A percentile compares a stretch with the other conserved stretches of the same genome.
Evolutionary conservation across 169 alveolate species (phyloP).

Genomic region (Fabrea salina): DNA sequence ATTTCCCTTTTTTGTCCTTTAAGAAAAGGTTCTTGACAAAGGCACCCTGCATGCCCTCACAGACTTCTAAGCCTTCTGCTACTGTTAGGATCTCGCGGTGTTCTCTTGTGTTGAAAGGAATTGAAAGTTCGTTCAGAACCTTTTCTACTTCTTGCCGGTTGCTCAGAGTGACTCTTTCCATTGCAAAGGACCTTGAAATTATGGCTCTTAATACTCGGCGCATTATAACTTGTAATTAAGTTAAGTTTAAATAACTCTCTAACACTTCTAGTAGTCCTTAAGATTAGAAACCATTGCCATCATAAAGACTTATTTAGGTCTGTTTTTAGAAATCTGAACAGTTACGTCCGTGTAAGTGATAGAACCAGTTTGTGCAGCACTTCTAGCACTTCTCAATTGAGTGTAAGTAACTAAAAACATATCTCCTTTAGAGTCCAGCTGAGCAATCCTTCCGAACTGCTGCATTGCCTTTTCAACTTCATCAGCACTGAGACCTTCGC

Average conservation of each 20-base stretch:
- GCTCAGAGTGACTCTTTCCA: slow-evolving; percentile 15
- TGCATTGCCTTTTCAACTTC: neutral
- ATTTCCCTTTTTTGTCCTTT: slow-evolving; percentile 41
- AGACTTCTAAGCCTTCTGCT: neutral
- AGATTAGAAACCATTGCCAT: too few relatives aligned
- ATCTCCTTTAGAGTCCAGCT: neutral
- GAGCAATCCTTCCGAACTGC: neutral
- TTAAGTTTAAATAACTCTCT: too few relatives aligned
- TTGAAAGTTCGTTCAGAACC: neutral
- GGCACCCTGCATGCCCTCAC: neutral
- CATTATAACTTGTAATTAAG: neutral
- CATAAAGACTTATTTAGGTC: too few relatives aligned
- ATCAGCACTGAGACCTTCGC: neutral
- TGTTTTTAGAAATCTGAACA: too few relatives aligned
- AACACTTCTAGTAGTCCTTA: too few relatives aligned
- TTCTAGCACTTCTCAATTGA: neutral
- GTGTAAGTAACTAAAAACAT: slow-evolving; percentile 3
- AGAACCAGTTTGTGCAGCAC: too few relatives aligned
- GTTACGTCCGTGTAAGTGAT: too few relatives aligned
- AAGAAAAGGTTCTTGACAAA: slow-evolving; percentile 49
- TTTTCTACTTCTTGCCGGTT: slow-evolving; percentile 22
- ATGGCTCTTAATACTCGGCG: neutral
- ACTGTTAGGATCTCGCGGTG: slow-evolving; percentile 34
- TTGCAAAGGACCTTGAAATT: neutral
- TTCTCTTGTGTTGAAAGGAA: slow-evolving; percentile 18